Percentiles rank a stretch among this genome's conserved stretches.
Evolutionary conservation across 164 flowering plant genomes (phyloP).

Genomic region (Nelumbo lutea): DNA sequence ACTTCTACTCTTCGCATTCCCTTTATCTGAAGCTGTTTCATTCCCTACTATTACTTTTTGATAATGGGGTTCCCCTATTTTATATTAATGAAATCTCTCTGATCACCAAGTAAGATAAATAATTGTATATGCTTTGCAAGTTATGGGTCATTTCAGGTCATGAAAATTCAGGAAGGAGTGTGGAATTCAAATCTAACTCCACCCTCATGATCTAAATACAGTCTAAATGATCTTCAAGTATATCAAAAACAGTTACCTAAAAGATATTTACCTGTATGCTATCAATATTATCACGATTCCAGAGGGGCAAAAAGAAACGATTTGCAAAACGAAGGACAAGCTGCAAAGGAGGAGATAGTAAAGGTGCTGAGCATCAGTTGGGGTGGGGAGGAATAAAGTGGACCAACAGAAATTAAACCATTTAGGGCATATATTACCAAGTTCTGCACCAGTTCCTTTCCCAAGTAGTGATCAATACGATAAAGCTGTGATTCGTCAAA

Average conservation of each 20-base stretch:
- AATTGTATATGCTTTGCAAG: too few relatives aligned
- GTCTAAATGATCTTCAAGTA: too few relatives aligned
- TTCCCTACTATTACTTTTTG: too few relatives aligned
- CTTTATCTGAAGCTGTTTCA: too few relatives aligned
- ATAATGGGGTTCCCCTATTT: too few relatives aligned
- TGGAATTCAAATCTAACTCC: too few relatives aligned
- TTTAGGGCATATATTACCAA: conserved; percentile 46
- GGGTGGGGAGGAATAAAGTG: background rate
- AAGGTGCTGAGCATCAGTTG: background rate
- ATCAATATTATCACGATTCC: conserved; percentile 73
- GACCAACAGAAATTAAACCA: background rate
- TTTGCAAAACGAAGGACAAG: conserved; percentile 83
- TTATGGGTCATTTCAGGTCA: too few relatives aligned
- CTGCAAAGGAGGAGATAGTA: conserved; percentile 29
- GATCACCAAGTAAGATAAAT: too few relatives aligned
- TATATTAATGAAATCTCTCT: too few relatives aligned
- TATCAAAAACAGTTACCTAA: background rate
- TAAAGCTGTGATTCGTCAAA: conserved; percentile 90
- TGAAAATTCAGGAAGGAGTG: too few relatives aligned
- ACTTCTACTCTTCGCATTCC: too few relatives aligned
- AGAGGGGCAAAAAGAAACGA: conserved; percentile 69
- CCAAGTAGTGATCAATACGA: conserved; percentile 98
- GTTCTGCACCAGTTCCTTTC: conserved; percentile 97
- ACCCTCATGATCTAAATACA: too few relatives aligned
- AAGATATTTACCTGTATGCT: conserved; percentile 53